Evolutionary conservation across 108 stramenopile species (phyloP), one percentile per base, ranked within the genome.

Genomic region (Cyclotella baltica): DNA sequence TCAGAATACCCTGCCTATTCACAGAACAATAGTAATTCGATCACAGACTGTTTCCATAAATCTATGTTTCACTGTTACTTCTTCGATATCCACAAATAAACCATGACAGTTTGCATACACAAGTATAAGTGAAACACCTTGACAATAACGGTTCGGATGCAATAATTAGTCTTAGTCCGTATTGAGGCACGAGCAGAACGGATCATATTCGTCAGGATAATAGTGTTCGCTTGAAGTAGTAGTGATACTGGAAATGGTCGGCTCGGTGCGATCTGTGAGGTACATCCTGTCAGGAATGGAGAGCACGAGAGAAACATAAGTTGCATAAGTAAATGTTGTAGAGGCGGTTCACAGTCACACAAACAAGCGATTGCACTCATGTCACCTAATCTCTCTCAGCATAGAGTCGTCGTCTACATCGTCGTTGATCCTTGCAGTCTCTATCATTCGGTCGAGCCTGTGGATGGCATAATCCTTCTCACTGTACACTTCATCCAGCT

Each of bases 361-460:
- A n/a, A n/a, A n/a, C n/a, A n/a, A n/a, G n/a, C n/a, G n/a, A n/a
- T n/a, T n/a, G n/a, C n/a, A n/a, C n/a, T n/a, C n/a, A n/a, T n/a
- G n/a, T n/a, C n/a, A n/a, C n/a, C n/a, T 34, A 16, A 62, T 62
- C 59, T 62, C 59, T 25, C 59, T 33, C 19, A 36, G 31, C 59
- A 35, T 35, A 23, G 9, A n/a, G 4, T 68, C 67, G 10, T 68
- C 38, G 5, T 52, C 67, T 52, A 25, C 23, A 13, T 20, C 20
- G 25, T 68, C 67, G 6, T 11, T 52, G 50, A 52, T 52, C 33
- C 31, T 51, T 4, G 67, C 43, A 29, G n/a, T 11, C 48, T 68
- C 19, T n/a, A 68, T 68, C 67, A 68, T 30, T 38, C 16, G 29
- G 29, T 68, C 67, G 15, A 68, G 29, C 50, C 52, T 68, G 37